Conservation (phyloP, 1,284 basidiomycete species). For the Rhodotorula sp. region DNA sequence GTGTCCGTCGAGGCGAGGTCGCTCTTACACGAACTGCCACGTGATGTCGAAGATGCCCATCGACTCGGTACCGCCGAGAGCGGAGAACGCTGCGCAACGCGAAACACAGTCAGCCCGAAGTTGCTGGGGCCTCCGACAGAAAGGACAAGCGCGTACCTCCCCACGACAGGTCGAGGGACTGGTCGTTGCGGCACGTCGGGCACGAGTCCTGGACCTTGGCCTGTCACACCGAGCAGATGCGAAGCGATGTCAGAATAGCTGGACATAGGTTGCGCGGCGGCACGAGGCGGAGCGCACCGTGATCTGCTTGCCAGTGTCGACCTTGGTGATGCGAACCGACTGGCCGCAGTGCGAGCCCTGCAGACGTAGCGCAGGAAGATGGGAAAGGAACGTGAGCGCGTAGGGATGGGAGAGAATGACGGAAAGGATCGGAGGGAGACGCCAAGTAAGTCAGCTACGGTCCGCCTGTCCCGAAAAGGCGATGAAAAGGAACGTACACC, state of each 20-base stretch:
- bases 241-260: too few relatives aligned
- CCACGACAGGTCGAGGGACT: conserved; percentile 3
- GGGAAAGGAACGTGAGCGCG: too few relatives aligned
- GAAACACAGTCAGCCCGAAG: not conserved
- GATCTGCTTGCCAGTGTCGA: conserved; percentile 19
- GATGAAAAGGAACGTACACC: not conserved
- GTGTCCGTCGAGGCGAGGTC: not conserved
- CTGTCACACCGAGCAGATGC: too few relatives aligned
- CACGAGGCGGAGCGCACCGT: conserved; percentile 23
- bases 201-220: conserved; percentile 5
- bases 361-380: too few relatives aligned
- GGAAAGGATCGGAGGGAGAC: too few relatives aligned
- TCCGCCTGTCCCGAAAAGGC: too few relatives aligned
- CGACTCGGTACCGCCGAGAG: conserved; percentile 18
- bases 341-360: conserved; percentile 21
- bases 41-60: conserved; percentile 14
- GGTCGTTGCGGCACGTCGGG: conserved; percentile 22
- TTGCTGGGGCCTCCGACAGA: not conserved
- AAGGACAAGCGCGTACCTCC: not conserved
- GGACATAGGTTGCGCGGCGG: not conserved
- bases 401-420: too few relatives aligned
- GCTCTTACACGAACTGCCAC: not conserved
- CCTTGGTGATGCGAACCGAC: conserved; percentile 18
- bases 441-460: too few relatives aligned
- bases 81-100: conserved; percentile 11